Conservation (phyloP, 116 monocot genomes). For the Dioscorea cayenensis region DNA sequence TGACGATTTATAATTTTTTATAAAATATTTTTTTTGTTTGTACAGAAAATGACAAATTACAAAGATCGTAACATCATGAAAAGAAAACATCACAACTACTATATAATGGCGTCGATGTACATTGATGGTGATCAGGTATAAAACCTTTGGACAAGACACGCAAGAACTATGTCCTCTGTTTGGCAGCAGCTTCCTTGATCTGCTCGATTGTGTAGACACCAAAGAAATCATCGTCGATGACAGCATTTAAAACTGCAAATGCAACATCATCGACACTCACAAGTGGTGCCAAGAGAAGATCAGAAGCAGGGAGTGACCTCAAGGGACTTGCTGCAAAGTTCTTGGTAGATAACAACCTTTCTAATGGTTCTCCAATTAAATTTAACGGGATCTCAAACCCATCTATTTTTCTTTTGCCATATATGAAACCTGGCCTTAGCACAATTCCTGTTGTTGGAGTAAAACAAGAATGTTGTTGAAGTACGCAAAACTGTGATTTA, state of each 20-base stretch:
- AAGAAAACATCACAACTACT: too few relatives aligned
- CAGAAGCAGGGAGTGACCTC: constrained; percentile 69
- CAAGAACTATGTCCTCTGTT: constrained; percentile 20
- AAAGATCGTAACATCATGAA: too few relatives aligned
- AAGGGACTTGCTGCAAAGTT: constrained; percentile 57
- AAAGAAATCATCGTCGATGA: constrained; percentile 70
- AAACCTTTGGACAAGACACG: too few relatives aligned
- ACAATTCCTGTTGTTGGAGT: constrained; percentile 51
- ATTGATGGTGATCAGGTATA: too few relatives aligned
- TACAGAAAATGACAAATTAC: too few relatives aligned
- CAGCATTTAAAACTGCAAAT: constrained; percentile 55
- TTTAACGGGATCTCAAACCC: constrained; percentile 87
- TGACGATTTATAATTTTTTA: too few relatives aligned
- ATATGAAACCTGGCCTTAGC: constrained; percentile 84
- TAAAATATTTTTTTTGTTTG: too few relatives aligned
- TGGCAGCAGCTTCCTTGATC: constrained; percentile 91
- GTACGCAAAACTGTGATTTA: neutral
- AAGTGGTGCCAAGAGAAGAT: constrained; percentile 78
- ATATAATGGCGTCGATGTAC: too few relatives aligned
- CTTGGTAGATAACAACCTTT: constrained; percentile 49
- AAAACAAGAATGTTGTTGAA: neutral
- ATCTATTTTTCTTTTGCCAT: constrained; percentile 83
- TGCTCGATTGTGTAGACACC: constrained; percentile 92
- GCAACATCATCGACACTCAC: constrained; percentile 88
- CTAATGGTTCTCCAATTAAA: constrained; percentile 69